Evolutionary conservation across 345 rosid species (phyloP).

Genomic region (Eucalyptus polyanthemos): DNA sequence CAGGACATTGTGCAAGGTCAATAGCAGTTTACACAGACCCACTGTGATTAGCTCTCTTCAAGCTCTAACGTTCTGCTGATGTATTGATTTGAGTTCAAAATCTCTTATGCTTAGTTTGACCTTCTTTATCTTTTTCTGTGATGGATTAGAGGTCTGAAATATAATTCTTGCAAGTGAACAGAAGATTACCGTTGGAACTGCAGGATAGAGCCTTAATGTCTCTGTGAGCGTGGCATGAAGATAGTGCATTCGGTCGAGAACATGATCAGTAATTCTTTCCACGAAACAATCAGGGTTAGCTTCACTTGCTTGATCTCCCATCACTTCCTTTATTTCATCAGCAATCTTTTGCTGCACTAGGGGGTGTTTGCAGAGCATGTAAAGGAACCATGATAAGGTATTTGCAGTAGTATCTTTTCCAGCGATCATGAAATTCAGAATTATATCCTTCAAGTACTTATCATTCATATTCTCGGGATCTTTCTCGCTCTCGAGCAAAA

Average conservation of each 20-base stretch:
- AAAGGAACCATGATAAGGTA: constrained; percentile 61
- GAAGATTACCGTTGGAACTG: constrained; percentile 41
- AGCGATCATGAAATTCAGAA: too few relatives aligned
- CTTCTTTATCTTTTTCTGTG: neutral
- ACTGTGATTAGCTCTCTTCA: neutral
- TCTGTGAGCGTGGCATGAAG: constrained; percentile 74
- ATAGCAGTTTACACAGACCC: neutral
- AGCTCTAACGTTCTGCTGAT: neutral
- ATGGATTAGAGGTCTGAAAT: neutral
- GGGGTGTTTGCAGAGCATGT: constrained; percentile 67
- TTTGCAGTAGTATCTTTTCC: neutral
- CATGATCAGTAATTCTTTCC: constrained; percentile 19
- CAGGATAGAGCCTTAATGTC: constrained; percentile 62
- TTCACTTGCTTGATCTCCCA: neutral
- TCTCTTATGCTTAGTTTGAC: neutral
- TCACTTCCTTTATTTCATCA: constrained; percentile 35
- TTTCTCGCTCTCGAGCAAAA: too few relatives aligned
- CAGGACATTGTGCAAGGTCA: neutral
- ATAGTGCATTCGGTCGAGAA: constrained; percentile 57
- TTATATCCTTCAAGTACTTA: too few relatives aligned
- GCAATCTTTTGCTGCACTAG: constrained; percentile 51
- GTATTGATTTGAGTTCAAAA: neutral
- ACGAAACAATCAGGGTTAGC: constrained; percentile 19
- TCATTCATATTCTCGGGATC: too few relatives aligned
- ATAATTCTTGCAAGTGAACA: neutral